Base-by-base conservation (phyloP, 768 basidiomycete species). In the Leccinum longicurvipes region DNA sequence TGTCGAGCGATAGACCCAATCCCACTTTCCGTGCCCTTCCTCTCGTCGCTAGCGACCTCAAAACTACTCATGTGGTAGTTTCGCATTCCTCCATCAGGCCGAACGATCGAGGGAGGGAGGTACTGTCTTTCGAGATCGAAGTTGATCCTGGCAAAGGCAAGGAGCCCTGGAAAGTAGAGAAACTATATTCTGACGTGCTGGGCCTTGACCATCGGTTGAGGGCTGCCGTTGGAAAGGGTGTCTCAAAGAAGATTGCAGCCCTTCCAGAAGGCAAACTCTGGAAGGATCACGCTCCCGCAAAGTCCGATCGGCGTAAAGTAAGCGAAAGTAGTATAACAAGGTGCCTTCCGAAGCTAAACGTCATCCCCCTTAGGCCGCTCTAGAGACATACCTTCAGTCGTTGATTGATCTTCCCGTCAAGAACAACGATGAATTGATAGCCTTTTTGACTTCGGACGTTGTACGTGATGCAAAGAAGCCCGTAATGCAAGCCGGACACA, bases 251-350 rank as follows among this genome's bases (percentile, higher is more conserved):
- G 73, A 85, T 98, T 47, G 85, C 78, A 19, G 78, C 73, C 52
- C 71, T 99, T 55, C 97, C 97, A 2, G 97, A 99, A 69, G 91
- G 91, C 24, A 89, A 87, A 71, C 76, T 97, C 9, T 98, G 96
- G 91, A 95, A 85, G 72, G 97, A 98, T 74, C 93, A 96, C 70
- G 94, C 95, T 0, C 96, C 96, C 28, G 92, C 91, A 27, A 95
- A 91, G 76, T 91, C 94, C 42, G 97, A 98, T 77, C 93, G 96
- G 72, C 77, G 96, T 60, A 98, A 98, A 79, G 93, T 91, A 65
- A 63, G 84, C 74, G 8, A 29, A 17, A 29, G 3, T 47, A 6
- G 10, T 32, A 8, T 7, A 7, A 31, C 1, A 11, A 9, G 6
- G 2, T 6, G 11, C 14, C 15, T 25, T 53, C 42, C 7, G 6